These are phyloP conservation scores for Fusarium foetens DNA, from an alignment of 2,329 filamentous ascomycete species.

Conservation along the genomic window DNA sequence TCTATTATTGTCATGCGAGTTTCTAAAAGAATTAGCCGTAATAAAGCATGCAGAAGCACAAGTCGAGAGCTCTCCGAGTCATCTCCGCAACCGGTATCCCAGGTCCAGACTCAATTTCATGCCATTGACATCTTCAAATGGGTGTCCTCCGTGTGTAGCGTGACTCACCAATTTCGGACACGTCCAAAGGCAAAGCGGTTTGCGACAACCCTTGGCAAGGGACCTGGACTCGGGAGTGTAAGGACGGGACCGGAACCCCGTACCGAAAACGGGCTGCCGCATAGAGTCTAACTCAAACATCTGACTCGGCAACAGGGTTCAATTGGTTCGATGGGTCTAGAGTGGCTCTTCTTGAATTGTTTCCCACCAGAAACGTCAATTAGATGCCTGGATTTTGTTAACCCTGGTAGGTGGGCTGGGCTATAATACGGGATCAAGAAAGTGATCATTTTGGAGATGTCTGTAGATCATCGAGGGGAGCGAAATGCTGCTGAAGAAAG, in stretches of 20 bases:
- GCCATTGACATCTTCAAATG: slow-evolving; percentile 1
- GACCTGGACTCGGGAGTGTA: slow-evolving; percentile 16
- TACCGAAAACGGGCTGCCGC: slow-evolving; percentile 34
- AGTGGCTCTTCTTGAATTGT: slow-evolving; percentile 34
- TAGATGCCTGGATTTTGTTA: slow-evolving; percentile 40
- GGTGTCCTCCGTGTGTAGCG: slow-evolving; percentile 15
- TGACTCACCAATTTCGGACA: slow-evolving; percentile 30
- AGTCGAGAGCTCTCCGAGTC: slow-evolving; percentile 16
- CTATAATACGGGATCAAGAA: slow-evolving; percentile 5
- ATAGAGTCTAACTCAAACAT: slow-evolving; percentile 35
- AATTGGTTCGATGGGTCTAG: slow-evolving; percentile 33
- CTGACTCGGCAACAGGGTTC: slow-evolving; percentile 45
- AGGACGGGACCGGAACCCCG: slow-evolving; percentile 27
- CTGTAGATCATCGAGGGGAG: background rate
- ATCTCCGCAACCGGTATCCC: slow-evolving; percentile 25
- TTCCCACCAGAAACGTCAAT: slow-evolving; percentile 36
- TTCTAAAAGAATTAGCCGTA: slow-evolving; percentile 14
- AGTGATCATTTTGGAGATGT: background rate
- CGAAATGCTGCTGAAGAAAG: background rate
- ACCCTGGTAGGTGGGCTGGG: slow-evolving; percentile 6
- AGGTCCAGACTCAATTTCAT: slow-evolving; percentile 15
- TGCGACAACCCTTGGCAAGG: slow-evolving; percentile 21
- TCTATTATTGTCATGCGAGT: slow-evolving; percentile 24
- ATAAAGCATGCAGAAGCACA: slow-evolving; percentile 6
- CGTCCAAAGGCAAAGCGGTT: slow-evolving; percentile 20